Conservation (phyloP, 169 alveolate species). For the Cryptosporidium baileyi region DNA sequence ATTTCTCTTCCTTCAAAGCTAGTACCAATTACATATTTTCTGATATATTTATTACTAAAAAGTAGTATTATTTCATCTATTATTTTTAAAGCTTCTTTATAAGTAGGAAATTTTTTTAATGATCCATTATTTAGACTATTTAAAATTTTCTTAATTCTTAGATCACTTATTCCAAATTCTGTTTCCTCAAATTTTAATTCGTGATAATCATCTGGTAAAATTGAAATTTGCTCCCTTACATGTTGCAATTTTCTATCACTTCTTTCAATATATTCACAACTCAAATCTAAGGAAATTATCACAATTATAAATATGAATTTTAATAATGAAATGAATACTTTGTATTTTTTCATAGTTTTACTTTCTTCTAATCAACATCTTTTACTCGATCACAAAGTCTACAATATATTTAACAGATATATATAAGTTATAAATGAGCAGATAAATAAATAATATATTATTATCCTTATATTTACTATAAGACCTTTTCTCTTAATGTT, state of each 20-base stretch:
- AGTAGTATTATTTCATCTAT: background rate
- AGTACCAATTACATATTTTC: constrained; percentile 2
- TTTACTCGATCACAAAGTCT: background rate
- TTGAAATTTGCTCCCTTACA: constrained; percentile 17
- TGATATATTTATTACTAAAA: constrained; percentile 23
- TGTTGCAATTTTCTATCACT: constrained; percentile 8
- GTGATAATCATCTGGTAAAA: constrained; percentile 26
- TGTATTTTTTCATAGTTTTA: no score
- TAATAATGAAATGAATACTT: no score
- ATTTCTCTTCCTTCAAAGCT: constrained; percentile 35
- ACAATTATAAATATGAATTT: background rate
- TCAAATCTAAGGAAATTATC: background rate
- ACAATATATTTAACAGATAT: background rate
- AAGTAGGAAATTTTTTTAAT: constrained; percentile 26
- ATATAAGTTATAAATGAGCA: no score
- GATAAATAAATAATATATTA: no score
- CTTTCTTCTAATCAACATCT: background rate
- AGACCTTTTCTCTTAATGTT: no score
- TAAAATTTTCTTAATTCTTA: background rate
- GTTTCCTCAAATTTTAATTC: background rate
- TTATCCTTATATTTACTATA: no score
- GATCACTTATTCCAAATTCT: constrained; percentile 6
- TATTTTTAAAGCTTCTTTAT: background rate
- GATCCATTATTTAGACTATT: constrained; percentile 30
- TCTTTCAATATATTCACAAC: background rate